Base-by-base conservation (phyloP, 495 filamentous ascomycete species). In the Neurospora tetraspora region DNA sequence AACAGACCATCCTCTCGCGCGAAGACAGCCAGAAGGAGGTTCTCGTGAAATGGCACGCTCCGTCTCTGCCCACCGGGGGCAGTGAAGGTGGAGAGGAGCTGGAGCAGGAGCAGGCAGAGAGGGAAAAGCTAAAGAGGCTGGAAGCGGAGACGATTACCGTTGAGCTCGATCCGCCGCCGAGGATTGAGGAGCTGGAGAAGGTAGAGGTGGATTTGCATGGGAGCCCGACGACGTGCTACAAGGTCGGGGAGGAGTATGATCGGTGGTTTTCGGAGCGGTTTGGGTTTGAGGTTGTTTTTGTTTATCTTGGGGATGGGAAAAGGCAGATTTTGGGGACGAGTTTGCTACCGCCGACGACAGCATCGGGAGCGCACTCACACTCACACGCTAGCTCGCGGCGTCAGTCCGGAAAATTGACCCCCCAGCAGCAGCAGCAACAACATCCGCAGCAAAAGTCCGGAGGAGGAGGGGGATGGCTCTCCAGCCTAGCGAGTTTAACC, bases 191-290 rank as follows among this genome's bases (percentile, higher is more conserved):
- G 2, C 78, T 94, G 18, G 81, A 87, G 0, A 77, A 76, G 11
- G 73, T 93, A 7, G 81, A 85, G 3, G 80, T 94, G 39, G 77
- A 78, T 36, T 89, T 97, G 80, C 89, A 93, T 77, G 74, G 79
- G 27, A 93, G 90, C 76, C 80, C 87, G 0, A 88, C 91, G 1
- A 82, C 82, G 23, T 90, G 87, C 0, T 93, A 90, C 80, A 85
- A 89, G 70, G 93, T 96, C 90, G 88, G 86, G 3, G 76, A 81
- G 5, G 68, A 80, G 39, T 92, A 89, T 77, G 92, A 91, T 77
- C 78, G 82, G 42, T 97, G 92, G 92, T 94, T 97, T 82, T 88
- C 87, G 36, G 77, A 83, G 20, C 87, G 89, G 72, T 90, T 97
- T 72, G 92, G 91, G 6, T 92, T 88, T 75, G 78, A 82, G 8